phyloP scores from a whole-genome alignment of 2,329 filamentous ascomycete genomes.

The Cladophialophora exuberans region DNA sequence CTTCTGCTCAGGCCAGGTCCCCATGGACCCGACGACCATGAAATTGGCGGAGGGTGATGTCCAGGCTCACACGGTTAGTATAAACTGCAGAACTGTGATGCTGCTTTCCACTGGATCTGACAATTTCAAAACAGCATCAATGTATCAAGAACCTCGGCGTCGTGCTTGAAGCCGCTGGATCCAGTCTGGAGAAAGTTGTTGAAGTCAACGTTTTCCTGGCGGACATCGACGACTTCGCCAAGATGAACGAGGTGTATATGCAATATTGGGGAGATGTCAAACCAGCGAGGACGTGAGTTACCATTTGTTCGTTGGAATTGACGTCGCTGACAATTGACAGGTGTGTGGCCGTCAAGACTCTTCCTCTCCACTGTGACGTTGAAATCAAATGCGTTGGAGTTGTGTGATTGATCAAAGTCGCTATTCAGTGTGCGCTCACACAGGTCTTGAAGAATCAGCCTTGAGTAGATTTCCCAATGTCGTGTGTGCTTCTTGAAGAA shows the following conservation, averaged over 20 bases:
- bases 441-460: too few relatives aligned
- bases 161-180: slow-evolving; percentile 64
- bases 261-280: slow-evolving; percentile 68
- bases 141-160: slow-evolving; percentile 61
- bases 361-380: slow-evolving; percentile 56
- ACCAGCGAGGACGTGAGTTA: slow-evolving; percentile 50
- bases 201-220: slow-evolving; percentile 70
- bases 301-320: background rate
- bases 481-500: too few relatives aligned
- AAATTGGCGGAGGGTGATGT: too few relatives aligned
- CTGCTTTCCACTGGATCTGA: too few relatives aligned
- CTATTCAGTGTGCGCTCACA: too few relatives aligned
- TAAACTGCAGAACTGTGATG: too few relatives aligned
- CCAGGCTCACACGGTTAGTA: background rate
- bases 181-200: slow-evolving; percentile 61
- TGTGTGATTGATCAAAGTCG: too few relatives aligned
- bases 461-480: too few relatives aligned
- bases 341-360: slow-evolving; percentile 56
- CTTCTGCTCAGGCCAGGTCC: too few relatives aligned
- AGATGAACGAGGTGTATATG: slow-evolving; percentile 79
- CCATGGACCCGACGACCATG: too few relatives aligned
- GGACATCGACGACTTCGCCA: slow-evolving; percentile 67
- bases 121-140: too few relatives aligned
- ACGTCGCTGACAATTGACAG: too few relatives aligned
- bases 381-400: slow-evolving; percentile 62